phyloP scores from a whole-genome alignment of 108 stramenopile species.

The Cyclotella choctawhatcheeana region DNA sequence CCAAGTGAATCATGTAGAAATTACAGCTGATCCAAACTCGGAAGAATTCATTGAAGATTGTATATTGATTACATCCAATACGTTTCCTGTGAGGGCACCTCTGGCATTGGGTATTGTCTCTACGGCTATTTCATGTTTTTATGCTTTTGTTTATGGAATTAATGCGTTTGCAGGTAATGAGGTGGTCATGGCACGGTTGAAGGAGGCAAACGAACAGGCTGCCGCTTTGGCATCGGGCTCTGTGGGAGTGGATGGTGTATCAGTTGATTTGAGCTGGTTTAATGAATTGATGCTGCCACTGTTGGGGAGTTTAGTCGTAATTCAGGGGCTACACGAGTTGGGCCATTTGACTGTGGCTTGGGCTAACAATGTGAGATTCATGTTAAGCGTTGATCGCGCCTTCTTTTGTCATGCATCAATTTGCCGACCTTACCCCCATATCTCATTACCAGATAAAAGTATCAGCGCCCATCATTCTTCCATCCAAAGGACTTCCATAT shows the following conservation, averaged over 20 bases:
- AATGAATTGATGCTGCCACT: conserved; percentile 59
- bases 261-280: conserved; percentile 60
- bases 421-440: too few relatives aligned
- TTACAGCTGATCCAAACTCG: conserved; percentile 32
- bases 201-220: conserved; percentile 37
- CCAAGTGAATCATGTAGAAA: conserved; percentile 49
- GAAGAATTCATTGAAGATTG: conserved; percentile 37
- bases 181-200: conserved; percentile 44
- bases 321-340: conserved; percentile 61
- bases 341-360: conserved; percentile 60
- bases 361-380: conserved; percentile 39
- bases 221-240: conserved; percentile 19
- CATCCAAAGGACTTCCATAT: conserved; percentile 54
- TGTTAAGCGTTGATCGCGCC: too few relatives aligned
- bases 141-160: conserved; percentile 49
- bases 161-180: conserved; percentile 54
- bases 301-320: conserved; percentile 46
- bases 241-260: conserved; percentile 35
- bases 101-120: conserved; percentile 7
- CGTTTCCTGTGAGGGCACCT: conserved; percentile 41
- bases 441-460: conserved; percentile 31
- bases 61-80: conserved; percentile 52
- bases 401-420: too few relatives aligned
- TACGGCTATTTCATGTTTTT: conserved; percentile 41
- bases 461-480: conserved; percentile 54